Percentiles rank a stretch among this genome's conserved stretches.
Evolutionary conservation across 768 basidiomycete genomes (phyloP).

Genomic region (Kwoniella shandongensis): DNA sequence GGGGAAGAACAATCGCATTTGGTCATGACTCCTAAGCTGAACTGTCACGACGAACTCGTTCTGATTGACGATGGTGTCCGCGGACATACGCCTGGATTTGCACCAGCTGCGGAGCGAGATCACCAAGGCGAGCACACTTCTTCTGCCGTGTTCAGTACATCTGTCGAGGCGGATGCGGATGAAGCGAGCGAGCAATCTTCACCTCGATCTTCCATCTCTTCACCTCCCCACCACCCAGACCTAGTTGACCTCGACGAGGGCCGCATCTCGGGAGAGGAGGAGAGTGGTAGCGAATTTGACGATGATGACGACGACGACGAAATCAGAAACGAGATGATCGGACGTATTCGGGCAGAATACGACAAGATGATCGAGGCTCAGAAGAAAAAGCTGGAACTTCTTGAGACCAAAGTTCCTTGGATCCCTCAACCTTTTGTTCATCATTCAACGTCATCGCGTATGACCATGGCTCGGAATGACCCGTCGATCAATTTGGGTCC

Average conservation of each 20-base stretch:
- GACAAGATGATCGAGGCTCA: neutral
- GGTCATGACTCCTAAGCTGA: neutral
- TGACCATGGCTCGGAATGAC: neutral
- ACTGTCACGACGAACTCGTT: neutral
- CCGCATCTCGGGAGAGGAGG: too few relatives aligned
- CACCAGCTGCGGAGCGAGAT: too few relatives aligned
- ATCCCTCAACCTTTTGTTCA: neutral
- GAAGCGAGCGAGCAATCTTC: neutral
- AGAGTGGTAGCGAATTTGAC: neutral
- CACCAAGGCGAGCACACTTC: neutral
- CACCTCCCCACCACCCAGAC: neutral
- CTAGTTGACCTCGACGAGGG: too few relatives aligned
- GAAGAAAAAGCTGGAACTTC: neutral
- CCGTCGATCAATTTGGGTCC: slow-evolving; percentile 6
- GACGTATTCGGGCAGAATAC: neutral
- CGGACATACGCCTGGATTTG: too few relatives aligned
- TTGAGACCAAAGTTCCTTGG: neutral
- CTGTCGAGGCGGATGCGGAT: neutral
- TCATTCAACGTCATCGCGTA: neutral
- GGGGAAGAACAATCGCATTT: too few relatives aligned
- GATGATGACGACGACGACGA: slow-evolving; percentile 5
- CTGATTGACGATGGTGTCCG: neutral
- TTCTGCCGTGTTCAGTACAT: neutral
- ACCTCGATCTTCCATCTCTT: too few relatives aligned
- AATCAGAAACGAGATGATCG: neutral